Base-by-base conservation (phyloP, 1,284 basidiomycete genomes). In the Paramarasmius palmivorus region DNA sequence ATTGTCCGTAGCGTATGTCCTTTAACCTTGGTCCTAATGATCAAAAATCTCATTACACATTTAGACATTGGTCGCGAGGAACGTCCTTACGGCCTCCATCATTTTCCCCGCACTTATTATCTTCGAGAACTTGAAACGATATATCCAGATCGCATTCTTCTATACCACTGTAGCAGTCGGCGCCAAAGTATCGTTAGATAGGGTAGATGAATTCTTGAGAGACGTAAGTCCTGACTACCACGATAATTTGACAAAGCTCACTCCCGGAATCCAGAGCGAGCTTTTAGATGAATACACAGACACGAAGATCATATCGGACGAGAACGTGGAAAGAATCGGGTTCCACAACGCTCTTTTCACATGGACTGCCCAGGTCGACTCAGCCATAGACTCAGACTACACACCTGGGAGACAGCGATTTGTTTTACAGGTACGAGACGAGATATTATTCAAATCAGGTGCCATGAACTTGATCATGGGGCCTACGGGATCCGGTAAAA, bases 401-500 rank as follows among this genome's bases (percentile, higher is more conserved):
- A 32, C 19, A 62, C 76, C 32, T 36, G 56, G 54, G 20, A 63
- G 73, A 15, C 72, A 73, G 50, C 84, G 82, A 67, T 61, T 65
- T 14, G 71, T 88, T 3, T 66, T 63, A 6, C 72, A 86, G 37
- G 74, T 32, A 32, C 29, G 80, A 7, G 76, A 66, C 6, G 79
- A 86, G 59, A 65, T 89, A 6, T 61, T 72, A 0, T 89, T 90
- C 70, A 74, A 78, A 53, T 75, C 69, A 49, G 79, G 81, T 15
- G 71, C 76, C 56, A 72, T 90, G 59, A 88, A 86, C 62, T 69
- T 90, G 29, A 77, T 91, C 40, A 72, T 85, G 47, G 87, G 87
- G 6, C 81, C 84, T 1, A 86, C 80, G 47, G 78, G 72, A 15
- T 61, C 59, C 26, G 70, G 71, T 7, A 81, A 81, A 61, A 79